Evolutionary conservation across 768 basidiomycete genomes (phyloP).

Genomic region (Hygrocybe punicea): DNA sequence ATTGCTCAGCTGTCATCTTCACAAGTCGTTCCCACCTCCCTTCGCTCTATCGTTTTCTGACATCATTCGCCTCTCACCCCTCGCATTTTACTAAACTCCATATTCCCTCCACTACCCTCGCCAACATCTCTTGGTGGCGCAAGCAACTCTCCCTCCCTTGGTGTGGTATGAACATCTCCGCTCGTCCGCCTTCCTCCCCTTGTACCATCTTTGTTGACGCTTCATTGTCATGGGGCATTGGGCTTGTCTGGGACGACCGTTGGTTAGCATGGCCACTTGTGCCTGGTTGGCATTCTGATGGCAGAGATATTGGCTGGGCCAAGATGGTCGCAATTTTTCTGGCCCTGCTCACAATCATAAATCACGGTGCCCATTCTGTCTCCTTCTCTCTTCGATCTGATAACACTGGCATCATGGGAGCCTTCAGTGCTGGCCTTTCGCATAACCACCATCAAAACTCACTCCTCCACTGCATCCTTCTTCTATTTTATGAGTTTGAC

Average conservation of each 20-base stretch:
- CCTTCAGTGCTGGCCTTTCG: slow-evolving; percentile 23
- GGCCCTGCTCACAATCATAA: slow-evolving; percentile 11
- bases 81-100: slow-evolving; percentile 8
- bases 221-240: slow-evolving; percentile 27
- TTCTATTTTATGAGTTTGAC: slow-evolving; percentile 16
- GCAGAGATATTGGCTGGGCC: slow-evolving; percentile 30
- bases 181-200: background rate
- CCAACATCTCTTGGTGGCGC: slow-evolving; percentile 32
- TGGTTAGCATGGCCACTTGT: slow-evolving; percentile 26
- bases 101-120: slow-evolving; percentile 14
- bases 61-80: background rate
- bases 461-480: slow-evolving; percentile 24
- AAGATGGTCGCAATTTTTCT: slow-evolving; percentile 30
- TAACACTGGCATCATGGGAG: slow-evolving; percentile 32
- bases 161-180: background rate
- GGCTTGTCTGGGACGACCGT: slow-evolving; percentile 13
- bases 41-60: slow-evolving; percentile 24
- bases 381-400: slow-evolving; percentile 28
- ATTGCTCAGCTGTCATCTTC: slow-evolving; percentile 25
- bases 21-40: slow-evolving; percentile 20
- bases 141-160: background rate
- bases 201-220: slow-evolving; percentile 23
- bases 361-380: slow-evolving; percentile 6
- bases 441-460: slow-evolving; percentile 29
- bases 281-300: slow-evolving; percentile 18